Percentiles rank a stretch among this genome's conserved stretches.
Evolutionary conservation across 2,329 filamentous ascomycete species (phyloP).

Genomic region (Arthroderma uncinatum): DNA sequence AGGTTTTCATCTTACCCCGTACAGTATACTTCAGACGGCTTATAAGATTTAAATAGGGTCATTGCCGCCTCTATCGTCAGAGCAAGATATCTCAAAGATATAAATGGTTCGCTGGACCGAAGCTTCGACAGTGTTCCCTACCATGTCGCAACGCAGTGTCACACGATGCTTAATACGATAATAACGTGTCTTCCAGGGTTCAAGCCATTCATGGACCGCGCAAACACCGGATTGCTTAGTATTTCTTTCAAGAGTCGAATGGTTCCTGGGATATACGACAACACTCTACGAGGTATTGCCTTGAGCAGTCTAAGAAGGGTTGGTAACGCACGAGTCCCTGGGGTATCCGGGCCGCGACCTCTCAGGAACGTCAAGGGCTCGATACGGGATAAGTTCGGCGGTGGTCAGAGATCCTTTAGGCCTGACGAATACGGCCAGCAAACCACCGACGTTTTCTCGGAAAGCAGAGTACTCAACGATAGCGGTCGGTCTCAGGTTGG

Average conservation of each 20-base stretch:
- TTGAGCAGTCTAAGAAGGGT: neutral
- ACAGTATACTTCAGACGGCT: neutral
- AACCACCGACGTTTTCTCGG: neutral
- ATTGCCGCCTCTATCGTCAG: neutral
- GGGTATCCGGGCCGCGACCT: neutral
- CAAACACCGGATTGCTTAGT: neutral
- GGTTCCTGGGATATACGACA: neutral
- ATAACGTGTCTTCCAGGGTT: neutral
- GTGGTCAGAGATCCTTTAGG: neutral
- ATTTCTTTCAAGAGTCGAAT: constrained; percentile 1
- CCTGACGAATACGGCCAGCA: constrained; percentile 1
- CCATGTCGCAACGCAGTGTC: neutral
- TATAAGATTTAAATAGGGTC: neutral
- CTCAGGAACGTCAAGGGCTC: neutral
- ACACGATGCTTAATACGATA: constrained; percentile 1
- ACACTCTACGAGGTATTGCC: neutral
- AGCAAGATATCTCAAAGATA: neutral
- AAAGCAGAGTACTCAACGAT: neutral
- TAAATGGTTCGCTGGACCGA: neutral
- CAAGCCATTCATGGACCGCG: constrained; percentile 4
- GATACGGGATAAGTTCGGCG: neutral
- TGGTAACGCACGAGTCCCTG: neutral
- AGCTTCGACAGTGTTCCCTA: neutral
- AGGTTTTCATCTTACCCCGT: neutral
- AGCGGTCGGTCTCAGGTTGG: neutral